Conservation (phyloP, 495 filamentous ascomycete species). For the Podospora australis region DNA sequence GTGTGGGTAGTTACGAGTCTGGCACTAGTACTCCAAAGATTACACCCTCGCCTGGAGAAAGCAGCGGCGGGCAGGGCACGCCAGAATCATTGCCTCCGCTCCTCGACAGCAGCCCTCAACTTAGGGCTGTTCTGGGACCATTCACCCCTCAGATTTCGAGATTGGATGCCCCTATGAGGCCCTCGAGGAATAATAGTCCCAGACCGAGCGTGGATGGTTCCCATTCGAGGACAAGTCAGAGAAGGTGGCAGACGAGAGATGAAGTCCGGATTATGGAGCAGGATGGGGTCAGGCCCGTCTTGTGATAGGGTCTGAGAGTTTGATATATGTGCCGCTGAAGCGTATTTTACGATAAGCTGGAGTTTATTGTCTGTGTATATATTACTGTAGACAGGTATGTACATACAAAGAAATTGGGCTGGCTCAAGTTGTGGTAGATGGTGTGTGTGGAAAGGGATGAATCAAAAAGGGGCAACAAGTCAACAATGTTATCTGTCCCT, state of each 20-base stretch:
- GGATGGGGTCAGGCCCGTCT: constrained; percentile 1
- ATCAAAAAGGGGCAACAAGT: too few relatives aligned
- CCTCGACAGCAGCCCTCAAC: background rate
- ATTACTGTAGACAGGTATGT: background rate
- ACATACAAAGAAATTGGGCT: background rate
- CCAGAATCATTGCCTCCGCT: background rate
- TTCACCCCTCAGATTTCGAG: background rate
- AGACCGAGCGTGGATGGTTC: background rate
- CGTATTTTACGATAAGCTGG: background rate
- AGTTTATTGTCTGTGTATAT: background rate
- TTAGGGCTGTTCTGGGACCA: background rate
- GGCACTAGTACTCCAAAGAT: background rate
- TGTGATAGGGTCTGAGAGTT: background rate
- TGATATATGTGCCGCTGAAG: background rate
- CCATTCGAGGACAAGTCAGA: background rate
- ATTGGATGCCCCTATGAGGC: background rate
- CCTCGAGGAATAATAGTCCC: background rate
- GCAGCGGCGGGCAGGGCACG: background rate
- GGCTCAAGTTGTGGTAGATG: background rate
- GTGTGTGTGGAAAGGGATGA: too few relatives aligned
- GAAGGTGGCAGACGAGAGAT: background rate
- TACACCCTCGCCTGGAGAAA: background rate
- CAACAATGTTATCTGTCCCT: background rate
- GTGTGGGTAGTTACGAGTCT: background rate
- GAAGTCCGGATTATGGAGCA: background rate